A percentile compares a stretch with the other conserved stretches of the same genome.
These are phyloP conservation scores for Eucalyptus cloeziana DNA, from an alignment of 345 rosid species.

Conservation along the genomic window DNA sequence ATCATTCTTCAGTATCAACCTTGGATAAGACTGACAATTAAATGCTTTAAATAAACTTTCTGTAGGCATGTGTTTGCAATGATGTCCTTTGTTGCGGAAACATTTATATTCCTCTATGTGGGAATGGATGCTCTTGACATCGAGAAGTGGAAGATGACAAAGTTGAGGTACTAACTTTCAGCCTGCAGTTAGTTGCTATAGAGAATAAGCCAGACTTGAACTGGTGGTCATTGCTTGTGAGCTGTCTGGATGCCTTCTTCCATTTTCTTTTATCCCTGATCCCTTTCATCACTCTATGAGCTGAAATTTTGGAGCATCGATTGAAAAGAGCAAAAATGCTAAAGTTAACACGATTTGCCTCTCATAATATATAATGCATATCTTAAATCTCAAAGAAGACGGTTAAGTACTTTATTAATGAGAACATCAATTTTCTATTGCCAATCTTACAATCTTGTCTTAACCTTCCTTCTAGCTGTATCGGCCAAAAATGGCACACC, in stretches of 20 bases:
- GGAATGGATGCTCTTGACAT: conserved; percentile 92
- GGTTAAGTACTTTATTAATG: background rate
- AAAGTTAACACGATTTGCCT: background rate
- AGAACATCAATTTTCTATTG: background rate
- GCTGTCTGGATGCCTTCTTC: background rate
- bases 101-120: conserved; percentile 81
- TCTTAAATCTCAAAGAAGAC: background rate
- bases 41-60: background rate
- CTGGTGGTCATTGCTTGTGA: background rate
- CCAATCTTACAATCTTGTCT: background rate
- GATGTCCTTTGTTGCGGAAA: conserved; percentile 85
- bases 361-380: background rate
- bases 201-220: background rate
- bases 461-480: background rate
- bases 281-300: background rate
- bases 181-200: background rate
- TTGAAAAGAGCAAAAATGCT: background rate
- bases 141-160: conserved; percentile 72
- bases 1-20: background rate
- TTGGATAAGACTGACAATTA: background rate
- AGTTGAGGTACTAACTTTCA: conserved; percentile 31
- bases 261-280: background rate
- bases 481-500: background rate
- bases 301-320: background rate
- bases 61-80: conserved; percentile 76